Evolutionary conservation across 2,329 filamentous ascomycete species (phyloP).

Genomic region (Phyllosticta paracitricarpa): DNA sequence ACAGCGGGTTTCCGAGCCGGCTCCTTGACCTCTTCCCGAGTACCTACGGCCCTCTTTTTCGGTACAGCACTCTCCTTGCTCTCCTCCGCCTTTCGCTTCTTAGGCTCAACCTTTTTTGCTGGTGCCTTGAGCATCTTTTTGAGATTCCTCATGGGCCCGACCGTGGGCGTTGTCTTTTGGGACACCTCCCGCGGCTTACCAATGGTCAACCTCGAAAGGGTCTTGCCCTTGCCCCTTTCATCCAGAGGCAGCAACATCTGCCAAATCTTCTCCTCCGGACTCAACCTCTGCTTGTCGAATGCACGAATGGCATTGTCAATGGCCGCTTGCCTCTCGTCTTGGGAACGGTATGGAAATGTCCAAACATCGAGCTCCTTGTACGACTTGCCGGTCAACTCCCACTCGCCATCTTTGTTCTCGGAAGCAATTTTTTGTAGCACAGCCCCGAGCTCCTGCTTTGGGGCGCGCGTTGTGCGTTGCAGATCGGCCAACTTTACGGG

Average conservation of each 20-base stretch:
- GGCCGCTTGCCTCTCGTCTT: conserved; percentile 47
- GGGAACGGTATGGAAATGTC: conserved; percentile 47
- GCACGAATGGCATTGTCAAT: conserved; percentile 54
- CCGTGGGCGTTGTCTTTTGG: conserved; percentile 7
- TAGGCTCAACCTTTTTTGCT: conserved; percentile 34
- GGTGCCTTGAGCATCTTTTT: conserved; percentile 17
- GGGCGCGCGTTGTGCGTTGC: conserved; percentile 36
- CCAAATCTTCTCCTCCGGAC: conserved; percentile 52
- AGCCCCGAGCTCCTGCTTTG: conserved; percentile 37
- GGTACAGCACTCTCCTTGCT: conserved; percentile 13
- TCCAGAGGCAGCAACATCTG: conserved; percentile 50
- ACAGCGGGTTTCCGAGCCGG: conserved; percentile 3
- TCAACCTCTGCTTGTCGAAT: conserved; percentile 51
- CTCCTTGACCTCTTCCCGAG: conserved; percentile 15
- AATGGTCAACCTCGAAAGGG: conserved; percentile 48
- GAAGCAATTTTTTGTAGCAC: conserved; percentile 23
- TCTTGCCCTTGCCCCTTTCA: conserved; percentile 52
- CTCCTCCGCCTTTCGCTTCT: conserved; percentile 39
- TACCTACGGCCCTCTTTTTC: conserved; percentile 22
- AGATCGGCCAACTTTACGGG: conserved; percentile 40
- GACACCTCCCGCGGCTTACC: conserved; percentile 24
- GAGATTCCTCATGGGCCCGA: neutral
- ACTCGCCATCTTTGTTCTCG: neutral
- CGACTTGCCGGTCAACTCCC: conserved; percentile 42
- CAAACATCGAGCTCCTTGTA: conserved; percentile 54